Base-by-base conservation (phyloP, 2,329 filamentous ascomycete species). In the Tricladium varicosporioides region DNA sequence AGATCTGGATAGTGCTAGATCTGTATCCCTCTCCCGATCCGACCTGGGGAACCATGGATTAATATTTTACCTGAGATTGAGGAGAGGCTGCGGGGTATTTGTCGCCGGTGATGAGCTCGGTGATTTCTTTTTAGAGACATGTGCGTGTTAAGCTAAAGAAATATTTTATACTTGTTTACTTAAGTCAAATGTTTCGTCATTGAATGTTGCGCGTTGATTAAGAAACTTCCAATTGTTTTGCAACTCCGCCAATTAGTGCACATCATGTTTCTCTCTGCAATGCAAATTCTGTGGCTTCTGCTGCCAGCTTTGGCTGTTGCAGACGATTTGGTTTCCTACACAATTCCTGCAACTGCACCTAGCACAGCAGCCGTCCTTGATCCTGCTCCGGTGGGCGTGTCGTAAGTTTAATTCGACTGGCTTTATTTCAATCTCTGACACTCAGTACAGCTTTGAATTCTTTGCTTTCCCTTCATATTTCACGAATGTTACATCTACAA, bases 401-500 rank as follows among this genome's bases (percentile, higher is more conserved):
- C 76, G 73, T 78, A 64, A 64, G 76, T 68, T 11, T 10, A 14
- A 5, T 13, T 22, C 9, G 7, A 10, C 19, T 11, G 14, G 13
- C 1, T 2, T 27, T 44, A 45, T 32, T 10, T 32, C 9, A 18
- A 22, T 27, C 13, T n/a, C 46, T 27, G 27, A 49, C 32, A 33
- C 10, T 32, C 33, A 33, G 7, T 32, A 0, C 5, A 33, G 9
- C 59, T 45, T 81, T 53, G 80, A 83, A 52, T 84, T 84, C 69
- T 84, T 83, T 60, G 73, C 78, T 0, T 83, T 80, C 51, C 81
- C 81, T 0, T 75, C 72, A 0, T 84, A 84, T 65, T 76, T 83
- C 60, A 76, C 72, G 14, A 77, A 80, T 59, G 77, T 83, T 13
- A 74, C 73, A 0, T 72, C 78, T 1, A 83, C 80, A 0, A 72